Evolutionary conservation across 1,284 basidiomycete genomes (phyloP).

Genomic region (Pascua sp.): DNA sequence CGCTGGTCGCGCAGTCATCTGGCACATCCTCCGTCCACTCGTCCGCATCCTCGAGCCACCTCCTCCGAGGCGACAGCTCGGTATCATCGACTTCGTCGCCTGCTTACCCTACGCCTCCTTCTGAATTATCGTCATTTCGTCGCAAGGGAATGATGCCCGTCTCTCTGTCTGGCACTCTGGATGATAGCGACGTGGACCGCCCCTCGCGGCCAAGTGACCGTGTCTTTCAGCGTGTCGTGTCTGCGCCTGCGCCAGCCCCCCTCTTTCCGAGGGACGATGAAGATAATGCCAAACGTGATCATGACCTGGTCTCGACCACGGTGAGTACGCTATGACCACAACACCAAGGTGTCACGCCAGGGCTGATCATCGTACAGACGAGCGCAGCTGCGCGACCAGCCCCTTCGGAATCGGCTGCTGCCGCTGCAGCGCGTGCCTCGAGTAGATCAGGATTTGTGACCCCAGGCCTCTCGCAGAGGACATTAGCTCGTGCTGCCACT

Average conservation of each 20-base stretch:
- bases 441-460: slow-evolving; percentile 21
- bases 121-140: too few species aligned
- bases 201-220: slow-evolving; percentile 17
- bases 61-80: background rate
- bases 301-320: too few species aligned
- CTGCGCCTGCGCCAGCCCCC: slow-evolving; percentile 23
- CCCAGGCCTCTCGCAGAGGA: slow-evolving; percentile 32
- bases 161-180: background rate
- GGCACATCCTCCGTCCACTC: slow-evolving; percentile 19
- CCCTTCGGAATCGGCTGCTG: too few species aligned
- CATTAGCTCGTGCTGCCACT: slow-evolving; percentile 16
- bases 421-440: too few species aligned
- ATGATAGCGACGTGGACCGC: slow-evolving; percentile 1
- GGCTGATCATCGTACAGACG: too few species aligned
- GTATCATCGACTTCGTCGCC: too few species aligned
- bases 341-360: too few species aligned
- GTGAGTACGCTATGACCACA: too few species aligned
- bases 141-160: too few species aligned
- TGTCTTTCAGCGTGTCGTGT: slow-evolving; percentile 32
- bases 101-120: slow-evolving; percentile 4
- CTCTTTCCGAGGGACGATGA: too few species aligned
- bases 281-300: too few species aligned
- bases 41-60: slow-evolving; percentile 30
- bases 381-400: too few species aligned
- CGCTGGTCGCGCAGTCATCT: background rate